A percentile compares a stretch with the other conserved stretches of the same genome.
Conservation (phyloP, 257 asterid genomes). For the Jacaranda mimosifolia region DNA sequence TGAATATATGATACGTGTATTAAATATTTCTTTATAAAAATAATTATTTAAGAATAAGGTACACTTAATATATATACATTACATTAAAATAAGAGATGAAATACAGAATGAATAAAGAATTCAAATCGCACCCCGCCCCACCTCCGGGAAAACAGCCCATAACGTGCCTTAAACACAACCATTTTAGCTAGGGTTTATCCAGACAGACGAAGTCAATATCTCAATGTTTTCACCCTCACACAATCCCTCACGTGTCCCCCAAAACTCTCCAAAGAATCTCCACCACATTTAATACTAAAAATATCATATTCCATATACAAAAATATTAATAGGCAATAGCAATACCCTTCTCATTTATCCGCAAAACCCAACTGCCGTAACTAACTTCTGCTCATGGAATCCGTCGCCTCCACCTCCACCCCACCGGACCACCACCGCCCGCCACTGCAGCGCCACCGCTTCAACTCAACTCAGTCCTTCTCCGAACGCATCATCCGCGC, state of each 20-base stretch:
- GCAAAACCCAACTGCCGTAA: no score
- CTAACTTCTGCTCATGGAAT: conserved; percentile 55
- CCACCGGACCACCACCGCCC: conserved; percentile 46
- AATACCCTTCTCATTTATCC: not conserved
- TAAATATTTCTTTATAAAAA: no score
- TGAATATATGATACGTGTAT: no score
- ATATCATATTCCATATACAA: not conserved
- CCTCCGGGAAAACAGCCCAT: no score
- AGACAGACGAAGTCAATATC: conserved; percentile 37
- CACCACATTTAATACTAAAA: conserved; percentile 35
- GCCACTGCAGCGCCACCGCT: conserved; percentile 40
- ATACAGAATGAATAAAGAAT: no score
- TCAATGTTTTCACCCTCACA: conserved; percentile 43
- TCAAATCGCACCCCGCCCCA: no score
- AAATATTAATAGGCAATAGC: not conserved
- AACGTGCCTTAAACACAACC: conserved; percentile 65
- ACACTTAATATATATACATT: no score
- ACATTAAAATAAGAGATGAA: no score
- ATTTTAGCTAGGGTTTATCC: not conserved
- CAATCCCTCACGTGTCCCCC: conserved; percentile 85
- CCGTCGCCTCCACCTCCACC: conserved; percentile 63
- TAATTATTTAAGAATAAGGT: no score
- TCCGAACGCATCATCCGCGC: conserved; percentile 84
- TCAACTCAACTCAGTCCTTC: conserved; percentile 56
- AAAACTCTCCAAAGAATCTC: conserved; percentile 67